A percentile compares a stretch with the other conserved stretches of the same genome.
These are phyloP conservation scores for Cynara cardunculus DNA, from an alignment of 129 eudicot species.

Conservation along the genomic window DNA sequence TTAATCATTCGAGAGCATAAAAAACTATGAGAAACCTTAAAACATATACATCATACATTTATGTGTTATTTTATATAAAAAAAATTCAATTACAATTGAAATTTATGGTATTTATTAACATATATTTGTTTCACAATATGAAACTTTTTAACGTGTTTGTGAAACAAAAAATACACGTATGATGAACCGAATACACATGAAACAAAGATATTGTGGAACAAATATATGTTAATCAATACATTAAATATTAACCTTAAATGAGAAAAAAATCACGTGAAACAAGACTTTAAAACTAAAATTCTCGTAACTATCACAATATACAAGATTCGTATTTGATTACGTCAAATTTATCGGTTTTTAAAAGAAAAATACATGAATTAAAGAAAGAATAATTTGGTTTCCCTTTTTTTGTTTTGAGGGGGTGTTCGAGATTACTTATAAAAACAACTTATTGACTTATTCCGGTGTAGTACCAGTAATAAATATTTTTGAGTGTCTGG, in stretches of 20 bases:
- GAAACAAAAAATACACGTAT: not conserved
- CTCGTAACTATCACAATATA: not conserved
- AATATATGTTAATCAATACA: not conserved
- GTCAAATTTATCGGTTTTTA: not conserved
- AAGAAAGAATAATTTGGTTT: not conserved
- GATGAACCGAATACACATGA: no score
- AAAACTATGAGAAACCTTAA: not conserved
- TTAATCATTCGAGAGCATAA: not conserved
- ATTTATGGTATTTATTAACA: not conserved
- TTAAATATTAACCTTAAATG: not conserved
- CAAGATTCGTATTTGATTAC: no score
- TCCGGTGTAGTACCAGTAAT: no score
- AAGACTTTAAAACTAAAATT: not conserved
- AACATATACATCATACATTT: not conserved
- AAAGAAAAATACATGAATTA: not conserved
- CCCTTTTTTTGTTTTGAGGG: constrained; percentile 8
- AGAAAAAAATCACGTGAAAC: not conserved
- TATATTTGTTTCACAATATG: not conserved
- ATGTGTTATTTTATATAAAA: not conserved
- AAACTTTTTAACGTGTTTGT: not conserved
- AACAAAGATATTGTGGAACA: not conserved
- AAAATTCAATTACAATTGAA: not conserved
- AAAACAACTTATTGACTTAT: no score
- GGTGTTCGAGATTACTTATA: no score
- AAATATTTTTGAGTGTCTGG: no score